A percentile compares a stretch with the other conserved stretches of the same genome.
Conservation (phyloP, 176 grass and related monocot genomes). For the Oryza brachyantha region DNA sequence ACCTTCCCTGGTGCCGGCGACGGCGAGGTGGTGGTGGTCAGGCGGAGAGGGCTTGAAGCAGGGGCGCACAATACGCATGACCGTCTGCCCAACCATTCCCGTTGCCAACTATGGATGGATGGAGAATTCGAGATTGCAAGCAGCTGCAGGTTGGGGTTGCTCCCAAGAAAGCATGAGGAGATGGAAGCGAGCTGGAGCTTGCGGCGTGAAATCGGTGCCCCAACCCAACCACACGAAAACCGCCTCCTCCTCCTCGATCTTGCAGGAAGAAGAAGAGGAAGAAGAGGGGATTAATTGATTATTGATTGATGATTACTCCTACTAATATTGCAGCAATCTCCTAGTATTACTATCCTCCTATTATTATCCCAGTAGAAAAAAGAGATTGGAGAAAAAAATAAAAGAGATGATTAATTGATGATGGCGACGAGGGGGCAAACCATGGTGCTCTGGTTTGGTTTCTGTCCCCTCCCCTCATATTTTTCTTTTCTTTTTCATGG, state of each 20-base stretch:
- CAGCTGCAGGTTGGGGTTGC: neutral
- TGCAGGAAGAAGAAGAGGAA: too few relatives aligned
- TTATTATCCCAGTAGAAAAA: too few relatives aligned
- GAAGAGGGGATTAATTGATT: too few relatives aligned
- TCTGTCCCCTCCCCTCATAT: neutral
- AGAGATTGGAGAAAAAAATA: too few relatives aligned
- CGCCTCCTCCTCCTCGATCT: too few relatives aligned
- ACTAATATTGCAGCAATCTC: too few relatives aligned
- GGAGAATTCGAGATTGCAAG: neutral
- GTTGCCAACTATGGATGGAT: too few relatives aligned
- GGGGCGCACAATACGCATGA: conserved; percentile 48
- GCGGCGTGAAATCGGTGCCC: neutral
- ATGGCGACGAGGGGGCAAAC: neutral
- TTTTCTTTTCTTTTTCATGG: too few relatives aligned
- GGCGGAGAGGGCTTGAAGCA: conserved; percentile 48
- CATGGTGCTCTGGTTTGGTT: conserved; percentile 16
- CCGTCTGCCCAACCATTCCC: conserved; percentile 15
- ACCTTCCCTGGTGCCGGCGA: conserved; percentile 40
- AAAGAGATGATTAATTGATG: neutral
- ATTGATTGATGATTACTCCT: too few relatives aligned
- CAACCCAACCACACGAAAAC: too few relatives aligned
- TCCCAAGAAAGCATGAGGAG: neutral
- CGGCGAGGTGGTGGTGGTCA: neutral
- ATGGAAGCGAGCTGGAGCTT: neutral
- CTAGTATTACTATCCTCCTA: too few relatives aligned